These are phyloP conservation scores for Fusarium abutilonis DNA, from an alignment of 2,329 filamentous ascomycete species.

Conservation along the genomic window DNA sequence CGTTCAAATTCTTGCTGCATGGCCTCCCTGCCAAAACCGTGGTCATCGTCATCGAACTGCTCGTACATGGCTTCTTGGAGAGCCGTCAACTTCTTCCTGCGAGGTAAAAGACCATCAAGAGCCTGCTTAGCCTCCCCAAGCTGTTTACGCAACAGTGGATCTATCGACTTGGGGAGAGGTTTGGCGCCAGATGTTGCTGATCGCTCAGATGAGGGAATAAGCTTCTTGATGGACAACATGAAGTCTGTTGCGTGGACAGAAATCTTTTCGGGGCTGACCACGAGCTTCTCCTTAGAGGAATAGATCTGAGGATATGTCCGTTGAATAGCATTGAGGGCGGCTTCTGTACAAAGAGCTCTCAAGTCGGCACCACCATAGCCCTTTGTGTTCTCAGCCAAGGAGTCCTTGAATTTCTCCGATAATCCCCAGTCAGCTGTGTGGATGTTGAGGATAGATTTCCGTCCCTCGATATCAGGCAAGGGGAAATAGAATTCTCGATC, in stretches of 20 bases:
- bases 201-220: constrained; percentile 92
- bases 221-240: constrained; percentile 95
- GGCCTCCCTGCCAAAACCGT: constrained; percentile 85
- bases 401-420: constrained; percentile 79
- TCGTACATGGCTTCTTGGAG: constrained; percentile 94
- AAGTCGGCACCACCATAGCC: constrained; percentile 97
- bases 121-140: constrained; percentile 74
- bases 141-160: constrained; percentile 80
- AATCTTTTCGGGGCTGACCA: constrained; percentile 87
- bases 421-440: constrained; percentile 95
- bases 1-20: constrained; percentile 82
- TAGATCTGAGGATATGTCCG: constrained; percentile 97
- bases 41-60: constrained; percentile 81
- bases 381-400: constrained; percentile 88
- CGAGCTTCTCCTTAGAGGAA: constrained; percentile 84
- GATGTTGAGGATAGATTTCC: constrained; percentile 90
- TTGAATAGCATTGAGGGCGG: constrained; percentile 94
- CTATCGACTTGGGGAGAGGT: constrained; percentile 80
- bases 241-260: constrained; percentile 92
- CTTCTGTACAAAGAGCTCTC: constrained; percentile 93
- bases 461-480: constrained; percentile 80
- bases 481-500: constrained; percentile 99
- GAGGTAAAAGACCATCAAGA: constrained; percentile 81
- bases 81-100: constrained; percentile 86
- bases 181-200: constrained; percentile 86